Conservation (phyloP, 192 early-diverging fungal species). For the Helicostylum pulchrum region DNA sequence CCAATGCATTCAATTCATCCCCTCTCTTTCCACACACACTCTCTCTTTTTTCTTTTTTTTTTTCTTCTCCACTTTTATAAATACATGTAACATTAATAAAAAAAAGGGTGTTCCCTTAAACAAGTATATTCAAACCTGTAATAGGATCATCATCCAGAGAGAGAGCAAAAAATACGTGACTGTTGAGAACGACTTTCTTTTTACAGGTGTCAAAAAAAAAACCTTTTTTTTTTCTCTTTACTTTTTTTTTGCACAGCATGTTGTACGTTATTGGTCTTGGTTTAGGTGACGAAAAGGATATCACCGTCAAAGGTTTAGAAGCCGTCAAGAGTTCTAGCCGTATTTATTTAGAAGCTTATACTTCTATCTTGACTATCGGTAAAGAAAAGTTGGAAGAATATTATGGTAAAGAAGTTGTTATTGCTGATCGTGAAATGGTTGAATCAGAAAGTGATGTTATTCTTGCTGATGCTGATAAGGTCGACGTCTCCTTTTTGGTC, state of each 20-base stretch:
- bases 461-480: conserved; percentile 78
- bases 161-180: neutral
- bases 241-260: conserved; percentile 42
- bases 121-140: too few relatives aligned
- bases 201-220: neutral
- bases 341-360: conserved; percentile 95
- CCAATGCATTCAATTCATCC: neutral
- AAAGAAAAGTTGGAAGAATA: conserved; percentile 82
- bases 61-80: neutral
- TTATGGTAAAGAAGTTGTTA: conserved; percentile 77
- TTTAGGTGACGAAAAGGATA: conserved; percentile 93
- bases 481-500: conserved; percentile 93
- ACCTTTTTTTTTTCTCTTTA: conserved; percentile 3
- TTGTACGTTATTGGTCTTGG: conserved; percentile 91
- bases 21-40: neutral
- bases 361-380: conserved; percentile 86
- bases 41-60: neutral
- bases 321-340: conserved; percentile 83
- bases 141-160: neutral
- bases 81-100: neutral
- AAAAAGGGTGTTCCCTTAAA: neutral
- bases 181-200: neutral
- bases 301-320: conserved; percentile 94
- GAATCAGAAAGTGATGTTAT: conserved; percentile 90
- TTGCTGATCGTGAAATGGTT: conserved; percentile 98